Evolutionary conservation across 1,284 basidiomycete species (phyloP).

Genomic region (Leccinum pachyderme): DNA sequence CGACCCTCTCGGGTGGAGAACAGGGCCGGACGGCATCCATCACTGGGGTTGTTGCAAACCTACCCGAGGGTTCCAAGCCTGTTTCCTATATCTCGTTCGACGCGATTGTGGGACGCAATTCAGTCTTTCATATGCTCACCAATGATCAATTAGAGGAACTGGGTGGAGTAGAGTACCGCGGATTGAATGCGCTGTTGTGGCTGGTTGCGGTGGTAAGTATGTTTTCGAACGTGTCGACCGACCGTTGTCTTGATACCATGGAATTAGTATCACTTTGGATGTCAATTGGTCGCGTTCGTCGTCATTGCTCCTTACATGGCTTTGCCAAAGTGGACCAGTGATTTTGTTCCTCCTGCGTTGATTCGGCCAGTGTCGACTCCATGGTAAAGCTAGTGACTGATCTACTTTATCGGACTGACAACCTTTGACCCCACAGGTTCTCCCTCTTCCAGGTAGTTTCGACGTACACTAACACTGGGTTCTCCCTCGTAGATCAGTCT

Average conservation of each 20-base stretch:
- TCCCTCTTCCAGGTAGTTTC: slow-evolving; percentile 85
- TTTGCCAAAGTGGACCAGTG: slow-evolving; percentile 46
- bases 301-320: slow-evolving; percentile 80
- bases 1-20: slow-evolving; percentile 50
- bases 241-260: neutral
- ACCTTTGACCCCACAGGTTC: slow-evolving; percentile 57
- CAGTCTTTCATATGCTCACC: slow-evolving; percentile 78
- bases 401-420: neutral
- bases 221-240: neutral
- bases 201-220: slow-evolving; percentile 58
- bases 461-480: slow-evolving; percentile 88
- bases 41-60: slow-evolving; percentile 15
- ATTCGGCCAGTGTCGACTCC: slow-evolving; percentile 53
- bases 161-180: slow-evolving; percentile 94
- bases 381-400: slow-evolving; percentile 45
- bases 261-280: slow-evolving; percentile 67
- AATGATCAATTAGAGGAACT: slow-evolving; percentile 88
- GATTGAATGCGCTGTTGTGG: slow-evolving; percentile 77
- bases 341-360: slow-evolving; percentile 57
- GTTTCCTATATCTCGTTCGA: slow-evolving; percentile 89
- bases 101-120: slow-evolving; percentile 84
- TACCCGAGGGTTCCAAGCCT: slow-evolving; percentile 43
- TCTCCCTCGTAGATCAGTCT: slow-evolving; percentile 85
- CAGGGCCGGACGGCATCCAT: slow-evolving; percentile 24
- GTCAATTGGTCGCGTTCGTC: slow-evolving; percentile 66